phyloP scores from a whole-genome alignment of 1,139 yeast species.

The Yamadazyma conglobata region DNA sequence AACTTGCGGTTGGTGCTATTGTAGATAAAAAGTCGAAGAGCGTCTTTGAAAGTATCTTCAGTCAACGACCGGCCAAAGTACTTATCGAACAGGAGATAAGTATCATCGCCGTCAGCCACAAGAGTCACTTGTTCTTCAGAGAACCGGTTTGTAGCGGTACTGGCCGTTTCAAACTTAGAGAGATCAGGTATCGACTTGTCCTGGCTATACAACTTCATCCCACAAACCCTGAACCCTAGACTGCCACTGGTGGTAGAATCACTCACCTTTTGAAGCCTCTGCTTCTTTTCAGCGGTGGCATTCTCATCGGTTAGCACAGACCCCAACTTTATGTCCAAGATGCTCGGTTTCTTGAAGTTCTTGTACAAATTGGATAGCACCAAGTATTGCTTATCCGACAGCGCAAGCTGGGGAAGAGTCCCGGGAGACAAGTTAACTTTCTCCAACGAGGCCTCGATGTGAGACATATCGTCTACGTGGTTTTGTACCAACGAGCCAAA shows the following conservation, averaged over 20 bases:
- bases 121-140: constrained; percentile 10
- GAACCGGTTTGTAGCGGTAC: too few species aligned
- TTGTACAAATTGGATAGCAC: constrained; percentile 71
- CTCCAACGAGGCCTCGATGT: constrained; percentile 2
- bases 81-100: constrained; percentile 57
- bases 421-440: constrained; percentile 6
- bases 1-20: constrained; percentile 7
- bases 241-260: constrained; percentile 75
- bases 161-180: constrained; percentile 12
- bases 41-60: constrained; percentile 39
- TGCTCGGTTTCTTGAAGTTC: constrained; percentile 64
- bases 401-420: constrained; percentile 5
- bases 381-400: constrained; percentile 14
- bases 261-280: constrained; percentile 62
- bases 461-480: constrained; percentile 4
- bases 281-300: constrained; percentile 56
- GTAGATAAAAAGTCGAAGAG: constrained; percentile 52
- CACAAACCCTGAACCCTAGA: constrained; percentile 75
- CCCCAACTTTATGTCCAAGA: constrained; percentile 85
- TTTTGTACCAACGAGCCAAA: constrained; percentile 41
- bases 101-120: constrained; percentile 18
- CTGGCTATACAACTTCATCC: constrained; percentile 61
- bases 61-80: constrained; percentile 64
- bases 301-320: constrained; percentile 60
- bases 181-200: constrained; percentile 12